Evolutionary conservation across 179 eudicot species (phyloP).

Genomic region (Beta corolliflora): DNA sequence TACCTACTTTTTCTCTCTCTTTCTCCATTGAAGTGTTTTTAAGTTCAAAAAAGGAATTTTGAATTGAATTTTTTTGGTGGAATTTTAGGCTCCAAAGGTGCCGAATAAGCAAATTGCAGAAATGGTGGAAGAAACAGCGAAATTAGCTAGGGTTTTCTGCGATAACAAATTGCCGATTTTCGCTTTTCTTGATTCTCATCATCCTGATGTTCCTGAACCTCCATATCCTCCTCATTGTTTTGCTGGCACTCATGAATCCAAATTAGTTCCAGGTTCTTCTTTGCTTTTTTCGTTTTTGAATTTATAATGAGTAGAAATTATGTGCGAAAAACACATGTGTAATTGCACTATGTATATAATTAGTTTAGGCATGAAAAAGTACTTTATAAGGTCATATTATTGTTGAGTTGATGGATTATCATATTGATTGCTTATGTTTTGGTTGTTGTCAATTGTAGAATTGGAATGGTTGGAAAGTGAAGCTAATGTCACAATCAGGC

Average conservation of each 20-base stretch:
- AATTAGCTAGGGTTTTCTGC: conserved; percentile 62
- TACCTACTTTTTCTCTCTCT: conserved; percentile 23
- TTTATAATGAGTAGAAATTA: not conserved
- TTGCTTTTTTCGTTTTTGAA: not conserved
- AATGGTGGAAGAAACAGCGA: conserved; percentile 74
- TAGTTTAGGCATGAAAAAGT: no score
- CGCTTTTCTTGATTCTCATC: conserved; percentile 80
- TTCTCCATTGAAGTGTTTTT: not conserved
- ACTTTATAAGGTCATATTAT: not conserved
- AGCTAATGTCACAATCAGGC: conserved; percentile 68
- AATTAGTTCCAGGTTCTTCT: conserved; percentile 73
- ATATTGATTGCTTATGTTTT: not conserved
- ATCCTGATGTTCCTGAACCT: conserved; percentile 85
- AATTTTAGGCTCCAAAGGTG: conserved; percentile 76
- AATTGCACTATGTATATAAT: no score
- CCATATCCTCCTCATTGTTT: conserved; percentile 97
- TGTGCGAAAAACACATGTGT: no score
- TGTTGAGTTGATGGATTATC: not conserved
- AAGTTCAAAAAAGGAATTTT: not conserved
- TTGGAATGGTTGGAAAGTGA: conserved; percentile 87
- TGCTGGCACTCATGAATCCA: conserved; percentile 69
- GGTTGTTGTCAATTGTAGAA: conserved; percentile 36
- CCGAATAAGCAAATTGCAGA: conserved; percentile 62
- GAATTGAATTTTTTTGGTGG: not conserved
- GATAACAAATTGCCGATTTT: conserved; percentile 72